These are phyloP conservation scores for Colletotrichum tabaci DNA, from an alignment of 2,329 filamentous ascomycete species.

Conservation along the genomic window DNA sequence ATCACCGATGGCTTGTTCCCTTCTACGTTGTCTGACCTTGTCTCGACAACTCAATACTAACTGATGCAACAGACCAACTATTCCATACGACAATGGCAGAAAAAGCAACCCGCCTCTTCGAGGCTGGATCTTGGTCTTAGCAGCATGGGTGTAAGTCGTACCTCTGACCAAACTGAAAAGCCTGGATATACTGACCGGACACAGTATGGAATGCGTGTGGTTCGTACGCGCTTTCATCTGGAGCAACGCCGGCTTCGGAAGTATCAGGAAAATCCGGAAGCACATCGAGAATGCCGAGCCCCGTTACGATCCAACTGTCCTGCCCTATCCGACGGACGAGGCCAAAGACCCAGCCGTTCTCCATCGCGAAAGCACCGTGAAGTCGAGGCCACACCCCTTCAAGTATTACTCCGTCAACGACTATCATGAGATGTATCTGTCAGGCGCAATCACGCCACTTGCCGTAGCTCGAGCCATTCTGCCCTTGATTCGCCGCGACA, in stretches of 20 bases:
- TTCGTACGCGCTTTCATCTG: conserved; percentile 71
- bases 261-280: conserved; percentile 67
- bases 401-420: conserved; percentile 57
- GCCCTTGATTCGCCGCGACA: conserved; percentile 60
- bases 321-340: conserved; percentile 60
- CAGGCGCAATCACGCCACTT: conserved; percentile 61
- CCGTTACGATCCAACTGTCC: conserved; percentile 62
- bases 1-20: neutral
- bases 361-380: conserved; percentile 35
- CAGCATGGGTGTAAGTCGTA: conserved; percentile 67
- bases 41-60: conserved; percentile 35
- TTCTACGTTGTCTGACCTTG: neutral
- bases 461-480: conserved; percentile 62
- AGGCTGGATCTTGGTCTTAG: conserved; percentile 67
- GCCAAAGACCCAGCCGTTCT: conserved; percentile 53
- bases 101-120: conserved; percentile 71
- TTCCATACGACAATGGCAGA: conserved; percentile 62
- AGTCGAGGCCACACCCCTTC: conserved; percentile 33
- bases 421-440: conserved; percentile 61
- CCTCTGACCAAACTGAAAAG: neutral
- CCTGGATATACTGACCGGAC: conserved; percentile 22
- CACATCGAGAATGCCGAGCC: conserved; percentile 66
- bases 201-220: conserved; percentile 68
- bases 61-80: conserved; percentile 49
- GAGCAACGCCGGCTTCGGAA: conserved; percentile 74